phyloP scores from a whole-genome alignment of 768 basidiomycete species.

The Amanita subjunquillea region DNA sequence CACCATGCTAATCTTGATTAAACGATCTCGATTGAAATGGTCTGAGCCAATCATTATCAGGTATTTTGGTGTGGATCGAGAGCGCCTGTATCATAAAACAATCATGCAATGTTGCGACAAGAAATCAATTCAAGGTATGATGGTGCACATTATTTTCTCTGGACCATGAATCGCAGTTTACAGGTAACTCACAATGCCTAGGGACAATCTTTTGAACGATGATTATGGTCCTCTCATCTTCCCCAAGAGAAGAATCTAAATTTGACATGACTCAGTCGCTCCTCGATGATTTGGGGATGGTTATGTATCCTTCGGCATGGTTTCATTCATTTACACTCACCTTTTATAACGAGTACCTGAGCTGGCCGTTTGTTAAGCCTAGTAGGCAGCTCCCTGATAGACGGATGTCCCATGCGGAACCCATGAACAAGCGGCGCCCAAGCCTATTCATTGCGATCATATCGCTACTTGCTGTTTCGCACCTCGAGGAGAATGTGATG shows the following conservation, averaged over 20 bases:
- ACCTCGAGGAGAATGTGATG: conserved; percentile 57
- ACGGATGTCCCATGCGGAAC: conserved; percentile 50
- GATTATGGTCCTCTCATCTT: conserved; percentile 25
- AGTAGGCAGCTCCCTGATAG: conserved; percentile 37
- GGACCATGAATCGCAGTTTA: neutral
- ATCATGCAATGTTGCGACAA: neutral
- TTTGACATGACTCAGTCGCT: conserved; percentile 29
- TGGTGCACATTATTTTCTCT: neutral
- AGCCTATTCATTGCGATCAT: conserved; percentile 29
- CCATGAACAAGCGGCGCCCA: conserved; percentile 68
- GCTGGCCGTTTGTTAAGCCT: conserved; percentile 50
- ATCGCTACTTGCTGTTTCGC: conserved; percentile 9
- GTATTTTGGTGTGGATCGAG: neutral
- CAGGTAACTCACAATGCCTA: conserved; percentile 1
- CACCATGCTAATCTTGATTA: neutral
- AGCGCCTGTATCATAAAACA: neutral
- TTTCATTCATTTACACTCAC: conserved; percentile 19
- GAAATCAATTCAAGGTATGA: neutral
- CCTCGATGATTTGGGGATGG: conserved; percentile 31
- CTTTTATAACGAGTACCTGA: conserved; percentile 68
- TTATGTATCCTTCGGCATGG: neutral
- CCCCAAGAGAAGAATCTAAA: conserved; percentile 23
- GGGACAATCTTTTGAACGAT: conserved; percentile 5
- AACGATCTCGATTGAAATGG: neutral
- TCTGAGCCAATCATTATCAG: neutral